Evolutionary conservation across 2,329 filamentous ascomycete species (phyloP).

Genomic region (Neoarthrinium moseri): DNA sequence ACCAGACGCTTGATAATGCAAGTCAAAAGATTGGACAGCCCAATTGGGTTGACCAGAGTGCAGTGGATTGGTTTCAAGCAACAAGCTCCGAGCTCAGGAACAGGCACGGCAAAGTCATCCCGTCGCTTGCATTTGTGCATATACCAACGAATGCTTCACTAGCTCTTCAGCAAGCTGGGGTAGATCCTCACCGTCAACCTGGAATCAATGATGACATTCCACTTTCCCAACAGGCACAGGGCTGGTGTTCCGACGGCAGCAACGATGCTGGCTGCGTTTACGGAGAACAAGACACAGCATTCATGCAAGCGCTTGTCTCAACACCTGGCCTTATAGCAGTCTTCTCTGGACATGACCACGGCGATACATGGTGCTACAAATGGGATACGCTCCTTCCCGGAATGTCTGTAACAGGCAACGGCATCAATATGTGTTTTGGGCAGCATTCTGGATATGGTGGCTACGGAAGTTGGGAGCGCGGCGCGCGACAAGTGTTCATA

Average conservation of each 20-base stretch:
- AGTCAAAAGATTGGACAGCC: conserved; percentile 32
- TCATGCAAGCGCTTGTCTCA: conserved; percentile 60
- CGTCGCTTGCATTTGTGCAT: conserved; percentile 48
- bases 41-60: conserved; percentile 43
- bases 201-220: conserved; percentile 45
- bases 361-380: conserved; percentile 56
- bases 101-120: conserved; percentile 33
- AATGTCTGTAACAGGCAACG: conserved; percentile 34
- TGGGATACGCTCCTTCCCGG: conserved; percentile 35
- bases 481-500: conserved; percentile 54
- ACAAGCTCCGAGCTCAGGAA: conserved; percentile 28
- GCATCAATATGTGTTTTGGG: conserved; percentile 51
- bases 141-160: conserved; percentile 44
- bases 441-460: conserved; percentile 70
- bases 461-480: conserved; percentile 64
- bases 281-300: conserved; percentile 54
- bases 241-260: conserved; percentile 40
- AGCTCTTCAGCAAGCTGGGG: conserved; percentile 34
- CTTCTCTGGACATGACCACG: conserved; percentile 68
- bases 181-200: conserved; percentile 37
- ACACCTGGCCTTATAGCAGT: conserved; percentile 55
- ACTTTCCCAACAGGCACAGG: conserved; percentile 39
- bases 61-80: conserved; percentile 43
- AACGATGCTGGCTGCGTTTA: conserved; percentile 37
- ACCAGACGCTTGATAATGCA: conserved; percentile 33